Percentiles rank a stretch among this genome's conserved stretches.
phyloP scores from a whole-genome alignment of 169 alveolate species.

The Plasmodium relictum region DNA sequence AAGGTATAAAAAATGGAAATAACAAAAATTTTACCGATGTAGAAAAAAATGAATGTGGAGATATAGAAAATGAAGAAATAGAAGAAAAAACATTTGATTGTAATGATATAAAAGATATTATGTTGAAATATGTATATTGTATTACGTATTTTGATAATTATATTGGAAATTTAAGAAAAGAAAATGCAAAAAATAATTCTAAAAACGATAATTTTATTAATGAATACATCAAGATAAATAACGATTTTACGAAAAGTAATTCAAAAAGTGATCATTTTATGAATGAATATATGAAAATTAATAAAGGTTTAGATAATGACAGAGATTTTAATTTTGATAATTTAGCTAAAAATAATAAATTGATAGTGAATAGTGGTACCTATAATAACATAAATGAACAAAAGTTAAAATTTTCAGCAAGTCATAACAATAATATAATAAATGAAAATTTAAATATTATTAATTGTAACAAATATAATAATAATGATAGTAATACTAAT shows the following conservation, averaged over 20 bases:
- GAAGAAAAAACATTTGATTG: slow-evolving; percentile 53
- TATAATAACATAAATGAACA: not conserved
- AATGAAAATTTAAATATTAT: not conserved
- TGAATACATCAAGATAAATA: slow-evolving; percentile 22
- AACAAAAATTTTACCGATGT: slow-evolving; percentile 11
- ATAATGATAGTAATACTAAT: not conserved
- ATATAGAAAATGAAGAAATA: slow-evolving; percentile 13
- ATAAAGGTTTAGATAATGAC: slow-evolving; percentile 2
- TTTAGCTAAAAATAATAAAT: not conserved
- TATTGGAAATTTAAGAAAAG: slow-evolving; percentile 22
- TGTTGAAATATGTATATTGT: slow-evolving; percentile 44
- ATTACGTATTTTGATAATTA: slow-evolving; percentile 45
- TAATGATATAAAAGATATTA: slow-evolving; percentile 49
- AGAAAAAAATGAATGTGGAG: slow-evolving; percentile 23
- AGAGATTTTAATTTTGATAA: not conserved
- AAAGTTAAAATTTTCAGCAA: not conserved
- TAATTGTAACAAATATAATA: not conserved
- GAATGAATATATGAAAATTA: not conserved
- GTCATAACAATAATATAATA: not conserved
- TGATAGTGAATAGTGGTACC: not conserved
- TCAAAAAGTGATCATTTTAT: slow-evolving; percentile 23
- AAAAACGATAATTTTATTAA: slow-evolving; percentile 19
- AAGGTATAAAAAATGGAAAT: slow-evolving; percentile 5
- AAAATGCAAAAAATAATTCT: slow-evolving; percentile 8
- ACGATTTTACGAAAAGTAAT: slow-evolving; percentile 6